Percentiles rank a stretch among this genome's conserved stretches.
phyloP scores from a whole-genome alignment of 2,329 filamentous ascomycete genomes.

The Podosphaera leucotricha region DNA sequence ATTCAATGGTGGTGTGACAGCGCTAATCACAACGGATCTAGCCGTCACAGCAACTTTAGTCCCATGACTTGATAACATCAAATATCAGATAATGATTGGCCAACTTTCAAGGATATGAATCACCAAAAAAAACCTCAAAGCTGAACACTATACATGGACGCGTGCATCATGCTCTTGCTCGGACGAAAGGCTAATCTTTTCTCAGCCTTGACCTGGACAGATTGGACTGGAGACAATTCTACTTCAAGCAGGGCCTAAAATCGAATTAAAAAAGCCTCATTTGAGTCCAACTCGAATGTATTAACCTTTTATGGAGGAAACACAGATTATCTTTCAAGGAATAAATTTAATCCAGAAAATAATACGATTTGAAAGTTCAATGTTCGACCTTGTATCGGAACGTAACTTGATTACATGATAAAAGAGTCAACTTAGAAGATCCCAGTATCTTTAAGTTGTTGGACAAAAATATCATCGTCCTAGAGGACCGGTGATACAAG shows the following conservation, averaged over 20 bases:
- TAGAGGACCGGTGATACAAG: conserved; percentile 2
- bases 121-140: not conserved
- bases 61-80: not conserved
- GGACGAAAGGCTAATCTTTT: not conserved
- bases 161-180: not conserved
- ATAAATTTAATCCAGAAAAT: not conserved
- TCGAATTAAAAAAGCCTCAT: not conserved
- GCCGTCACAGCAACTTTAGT: not conserved
- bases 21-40: not conserved
- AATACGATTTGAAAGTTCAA: not conserved
- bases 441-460: conserved; percentile 3
- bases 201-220: not conserved
- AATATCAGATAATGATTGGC: not conserved
- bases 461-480: conserved; percentile 5
- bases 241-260: not conserved
- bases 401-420: not conserved
- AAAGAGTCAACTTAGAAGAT: conserved; percentile 1
- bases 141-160: not conserved
- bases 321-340: not conserved
- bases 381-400: not conserved
- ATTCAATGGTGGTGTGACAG: not conserved
- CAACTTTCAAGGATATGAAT: not conserved
- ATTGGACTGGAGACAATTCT: not conserved
- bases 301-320: not conserved
- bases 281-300: not conserved